phyloP scores from a whole-genome alignment of 306 rosid genomes.

The Corylus americana region DNA sequence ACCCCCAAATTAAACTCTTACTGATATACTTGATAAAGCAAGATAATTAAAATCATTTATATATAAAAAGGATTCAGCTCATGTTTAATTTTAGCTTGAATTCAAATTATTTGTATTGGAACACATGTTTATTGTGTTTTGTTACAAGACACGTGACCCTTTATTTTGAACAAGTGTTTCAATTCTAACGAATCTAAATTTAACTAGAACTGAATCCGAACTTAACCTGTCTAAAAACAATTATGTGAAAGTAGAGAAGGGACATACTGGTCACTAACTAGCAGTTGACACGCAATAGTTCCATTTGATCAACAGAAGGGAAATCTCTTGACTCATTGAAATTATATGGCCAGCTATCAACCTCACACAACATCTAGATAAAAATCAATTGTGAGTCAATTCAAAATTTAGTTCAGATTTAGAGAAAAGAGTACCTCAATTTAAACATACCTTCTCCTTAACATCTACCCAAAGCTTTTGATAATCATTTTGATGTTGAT shows the following conservation, averaged over 20 bases:
- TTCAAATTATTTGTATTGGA: too few species aligned
- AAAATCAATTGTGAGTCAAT: not conserved
- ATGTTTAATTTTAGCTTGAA: too few species aligned
- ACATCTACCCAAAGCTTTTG: slow-evolving; percentile 66
- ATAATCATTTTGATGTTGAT: slow-evolving; percentile 33
- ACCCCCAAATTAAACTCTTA: slow-evolving; percentile 5
- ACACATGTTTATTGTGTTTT: too few species aligned
- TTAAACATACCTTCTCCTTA: slow-evolving; percentile 42
- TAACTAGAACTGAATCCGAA: too few species aligned
- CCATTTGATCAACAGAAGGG: slow-evolving; percentile 53
- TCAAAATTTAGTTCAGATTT: too few species aligned
- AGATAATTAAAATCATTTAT: not conserved
- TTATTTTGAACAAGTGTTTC: too few species aligned
- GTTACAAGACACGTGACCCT: too few species aligned
- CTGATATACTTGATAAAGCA: slow-evolving; percentile 17
- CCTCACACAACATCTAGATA: slow-evolving; percentile 50
- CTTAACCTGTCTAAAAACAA: too few species aligned
- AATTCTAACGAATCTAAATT: too few species aligned
- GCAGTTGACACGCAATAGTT: slow-evolving; percentile 42
- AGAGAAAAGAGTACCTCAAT: not conserved
- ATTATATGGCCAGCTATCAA: slow-evolving; percentile 65
- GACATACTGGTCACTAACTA: slow-evolving; percentile 54
- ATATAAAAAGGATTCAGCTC: too few species aligned
- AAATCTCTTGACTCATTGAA: slow-evolving; percentile 63
- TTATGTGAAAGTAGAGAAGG: too few species aligned